phyloP scores from a whole-genome alignment of 2,329 filamentous ascomycete genomes.

The Penicillium sp. region DNA sequence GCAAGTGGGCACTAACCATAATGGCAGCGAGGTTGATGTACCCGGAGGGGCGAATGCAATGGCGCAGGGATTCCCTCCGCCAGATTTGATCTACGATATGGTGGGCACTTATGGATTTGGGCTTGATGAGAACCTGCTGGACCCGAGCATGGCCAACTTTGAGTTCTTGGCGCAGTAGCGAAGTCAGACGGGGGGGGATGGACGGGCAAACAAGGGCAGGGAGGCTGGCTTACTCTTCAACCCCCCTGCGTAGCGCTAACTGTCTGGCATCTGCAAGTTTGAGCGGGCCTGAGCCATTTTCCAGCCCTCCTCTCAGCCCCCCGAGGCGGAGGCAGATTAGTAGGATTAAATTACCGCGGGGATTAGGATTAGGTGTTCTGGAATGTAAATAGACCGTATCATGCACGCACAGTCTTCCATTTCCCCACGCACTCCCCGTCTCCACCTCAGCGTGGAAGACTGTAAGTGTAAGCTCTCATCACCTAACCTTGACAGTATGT shows the following conservation, averaged over 20 bases:
- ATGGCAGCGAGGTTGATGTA: conserved; percentile 29
- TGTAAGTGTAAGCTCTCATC: conserved; percentile 20
- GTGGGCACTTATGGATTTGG: conserved; percentile 48
- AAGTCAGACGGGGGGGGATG: neutral
- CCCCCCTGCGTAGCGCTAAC: neutral
- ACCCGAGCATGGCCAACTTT: conserved; percentile 46
- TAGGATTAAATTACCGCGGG: neutral
- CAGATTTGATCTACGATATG: conserved; percentile 47
- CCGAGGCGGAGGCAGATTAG: neutral
- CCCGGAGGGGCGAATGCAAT: conserved; percentile 45
- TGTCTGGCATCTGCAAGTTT: neutral
- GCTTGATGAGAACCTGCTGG: conserved; percentile 44
- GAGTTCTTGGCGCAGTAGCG: conserved; percentile 40
- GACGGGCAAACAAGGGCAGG: neutral
- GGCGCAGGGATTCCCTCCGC: conserved; percentile 45
- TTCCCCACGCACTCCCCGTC: conserved; percentile 17
- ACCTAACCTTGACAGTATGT: neutral
- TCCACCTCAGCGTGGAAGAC: conserved; percentile 3
- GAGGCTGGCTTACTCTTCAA: neutral
- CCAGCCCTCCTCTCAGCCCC: neutral
- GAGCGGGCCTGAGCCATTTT: conserved; percentile 7
- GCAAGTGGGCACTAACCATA: conserved; percentile 24
- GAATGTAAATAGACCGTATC: conserved; percentile 19
- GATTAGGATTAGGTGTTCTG: neutral
- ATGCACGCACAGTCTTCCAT: conserved; percentile 15